Evolutionary conservation across 2,329 filamentous ascomycete genomes (phyloP).

Genomic region (Leptographium radiaticola): DNA sequence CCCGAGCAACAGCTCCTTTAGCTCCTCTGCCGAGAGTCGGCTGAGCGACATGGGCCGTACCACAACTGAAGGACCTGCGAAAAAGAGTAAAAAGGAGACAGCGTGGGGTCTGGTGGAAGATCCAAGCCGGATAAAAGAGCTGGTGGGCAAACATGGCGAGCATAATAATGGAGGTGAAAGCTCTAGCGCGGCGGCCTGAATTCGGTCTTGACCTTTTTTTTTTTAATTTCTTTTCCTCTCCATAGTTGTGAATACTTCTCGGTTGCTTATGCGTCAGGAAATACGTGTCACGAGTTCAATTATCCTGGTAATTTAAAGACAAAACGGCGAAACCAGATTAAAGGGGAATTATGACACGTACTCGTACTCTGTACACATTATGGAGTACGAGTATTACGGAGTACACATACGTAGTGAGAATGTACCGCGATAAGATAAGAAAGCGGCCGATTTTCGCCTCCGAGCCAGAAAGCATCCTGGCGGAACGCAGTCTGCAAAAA

Average conservation of each 20-base stretch:
- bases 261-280: too few species aligned
- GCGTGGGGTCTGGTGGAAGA: slow-evolving; percentile 38
- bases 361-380: too few species aligned
- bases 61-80: slow-evolving; percentile 16
- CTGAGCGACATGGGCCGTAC: slow-evolving; percentile 22
- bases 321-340: too few species aligned
- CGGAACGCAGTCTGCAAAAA: background rate
- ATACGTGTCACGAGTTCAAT: too few species aligned
- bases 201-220: background rate
- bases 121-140: slow-evolving; percentile 28
- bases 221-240: too few species aligned
- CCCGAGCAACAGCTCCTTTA: slow-evolving; percentile 32
- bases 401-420: background rate
- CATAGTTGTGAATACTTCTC: too few species aligned
- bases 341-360: too few species aligned
- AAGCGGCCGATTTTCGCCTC: background rate
- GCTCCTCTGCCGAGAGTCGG: slow-evolving; percentile 38
- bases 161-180: background rate
- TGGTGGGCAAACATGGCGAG: background rate
- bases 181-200: background rate
- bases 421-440: background rate
- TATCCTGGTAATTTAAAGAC: too few species aligned
- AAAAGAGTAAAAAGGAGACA: slow-evolving; percentile 36
- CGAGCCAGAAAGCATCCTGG: too few species aligned
- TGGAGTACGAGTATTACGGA: background rate